Conservation (phyloP, 2,329 filamentous ascomycete species). For the Gnomoniopsis smithogilvyi region DNA sequence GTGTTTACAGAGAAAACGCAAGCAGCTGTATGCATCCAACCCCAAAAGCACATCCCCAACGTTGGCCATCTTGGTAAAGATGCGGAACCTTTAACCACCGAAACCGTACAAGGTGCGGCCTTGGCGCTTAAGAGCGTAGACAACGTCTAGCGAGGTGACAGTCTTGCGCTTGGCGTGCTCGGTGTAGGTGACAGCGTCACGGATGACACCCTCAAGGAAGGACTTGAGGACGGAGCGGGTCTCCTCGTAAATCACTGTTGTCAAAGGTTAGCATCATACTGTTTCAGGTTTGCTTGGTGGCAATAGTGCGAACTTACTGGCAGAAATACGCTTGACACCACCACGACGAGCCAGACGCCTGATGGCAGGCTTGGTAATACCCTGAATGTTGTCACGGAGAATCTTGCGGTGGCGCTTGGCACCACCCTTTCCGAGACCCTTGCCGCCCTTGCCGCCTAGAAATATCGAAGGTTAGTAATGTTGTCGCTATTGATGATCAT, state of each 20-base stretch:
- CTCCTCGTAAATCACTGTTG: slow-evolving; percentile 75
- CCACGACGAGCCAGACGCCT: slow-evolving; percentile 98
- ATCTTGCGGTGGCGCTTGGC: slow-evolving; percentile 99
- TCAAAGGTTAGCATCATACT: slow-evolving; percentile 17
- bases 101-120: slow-evolving; percentile 67
- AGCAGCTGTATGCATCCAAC: slow-evolving; percentile 7
- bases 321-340: slow-evolving; percentile 99
- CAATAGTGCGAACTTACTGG: slow-evolving; percentile 57
- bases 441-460: slow-evolving; percentile 88
- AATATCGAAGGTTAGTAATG: slow-evolving; percentile 42
- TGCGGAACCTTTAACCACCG: slow-evolving; percentile 50
- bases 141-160: slow-evolving; percentile 62
- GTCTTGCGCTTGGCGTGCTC: slow-evolving; percentile 81
- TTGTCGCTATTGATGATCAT: slow-evolving; percentile 32
- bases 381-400: slow-evolving; percentile 99
- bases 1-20: slow-evolving; percentile 1
- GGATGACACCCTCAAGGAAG: slow-evolving; percentile 79
- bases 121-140: slow-evolving; percentile 63
- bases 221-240: slow-evolving; percentile 80
- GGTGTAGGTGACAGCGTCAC: slow-evolving; percentile 77
- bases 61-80: not conserved
- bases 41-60: not conserved
- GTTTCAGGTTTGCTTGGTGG: not conserved
- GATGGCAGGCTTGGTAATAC: slow-evolving; percentile 98
- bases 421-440: slow-evolving; percentile 96